phyloP scores from a whole-genome alignment of 164 flowering plant genomes.

The Echeveria elegans region DNA sequence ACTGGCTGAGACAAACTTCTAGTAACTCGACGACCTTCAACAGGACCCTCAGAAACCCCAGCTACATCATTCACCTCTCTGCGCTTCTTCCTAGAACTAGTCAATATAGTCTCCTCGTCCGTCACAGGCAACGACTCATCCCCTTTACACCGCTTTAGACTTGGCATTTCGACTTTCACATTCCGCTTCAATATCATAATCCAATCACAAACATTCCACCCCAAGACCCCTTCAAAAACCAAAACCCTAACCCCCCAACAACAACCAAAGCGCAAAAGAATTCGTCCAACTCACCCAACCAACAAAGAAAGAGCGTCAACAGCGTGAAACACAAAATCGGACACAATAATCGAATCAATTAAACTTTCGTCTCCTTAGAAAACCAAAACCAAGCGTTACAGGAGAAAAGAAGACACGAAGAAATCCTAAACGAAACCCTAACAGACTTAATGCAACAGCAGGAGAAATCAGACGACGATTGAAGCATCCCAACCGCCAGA shows the following conservation, averaged over 20 bases:
- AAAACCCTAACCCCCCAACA: not conserved
- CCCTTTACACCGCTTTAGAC: constrained; percentile 5
- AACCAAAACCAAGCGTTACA: not conserved
- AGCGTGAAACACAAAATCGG: no score
- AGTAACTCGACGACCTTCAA: not conserved
- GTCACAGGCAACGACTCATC: not conserved
- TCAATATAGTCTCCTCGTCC: not conserved
- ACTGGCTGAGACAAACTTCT: not conserved
- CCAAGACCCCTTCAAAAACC: no score
- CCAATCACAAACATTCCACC: not conserved
- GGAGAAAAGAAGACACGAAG: not conserved
- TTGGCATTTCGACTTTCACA: constrained; percentile 2
- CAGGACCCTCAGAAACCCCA: not conserved
- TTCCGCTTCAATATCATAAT: constrained; percentile 5
- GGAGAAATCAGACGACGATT: not conserved
- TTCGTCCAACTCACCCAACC: no score
- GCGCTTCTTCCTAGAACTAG: constrained; percentile 2
- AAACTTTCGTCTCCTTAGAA: not conserved
- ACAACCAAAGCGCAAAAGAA: not conserved
- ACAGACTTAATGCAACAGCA: not conserved
- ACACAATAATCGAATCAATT: not conserved
- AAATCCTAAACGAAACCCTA: not conserved
- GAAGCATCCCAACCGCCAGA: not conserved
- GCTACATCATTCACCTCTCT: not conserved
- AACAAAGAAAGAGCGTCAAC: no score